Evolutionary conservation across 306 rosid species (phyloP).

Genomic region (Sphenostylis stenocarpa): DNA sequence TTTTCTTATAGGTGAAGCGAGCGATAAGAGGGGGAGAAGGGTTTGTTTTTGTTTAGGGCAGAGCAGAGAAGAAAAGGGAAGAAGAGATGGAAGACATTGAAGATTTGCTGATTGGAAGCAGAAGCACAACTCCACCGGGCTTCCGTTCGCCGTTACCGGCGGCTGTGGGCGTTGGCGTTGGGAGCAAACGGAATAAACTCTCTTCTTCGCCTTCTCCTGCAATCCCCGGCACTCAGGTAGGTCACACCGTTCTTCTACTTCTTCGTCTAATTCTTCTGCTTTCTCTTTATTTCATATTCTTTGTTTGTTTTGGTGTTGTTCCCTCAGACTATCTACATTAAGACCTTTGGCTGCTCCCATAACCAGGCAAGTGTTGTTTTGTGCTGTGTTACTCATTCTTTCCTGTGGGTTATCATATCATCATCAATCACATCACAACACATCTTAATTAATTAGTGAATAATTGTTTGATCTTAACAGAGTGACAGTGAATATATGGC

Average conservation of each 20-base stretch:
- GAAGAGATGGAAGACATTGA: constrained; percentile 81
- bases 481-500: constrained; percentile 99
- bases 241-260: constrained; percentile 17
- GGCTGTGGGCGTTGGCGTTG: constrained; percentile 40
- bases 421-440: no score
- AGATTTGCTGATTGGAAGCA: constrained; percentile 59
- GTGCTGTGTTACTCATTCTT: background rate
- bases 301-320: background rate
- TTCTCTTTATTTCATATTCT: background rate
- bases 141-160: constrained; percentile 70
- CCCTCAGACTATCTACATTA: constrained; percentile 69
- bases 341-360: constrained; percentile 95
- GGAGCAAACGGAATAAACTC: constrained; percentile 42
- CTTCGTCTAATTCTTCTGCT: background rate
- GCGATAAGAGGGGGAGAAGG: background rate
- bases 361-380: constrained; percentile 58
- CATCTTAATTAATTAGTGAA: background rate
- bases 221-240: constrained; percentile 83
- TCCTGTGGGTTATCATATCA: background rate
- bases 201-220: constrained; percentile 35
- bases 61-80: background rate
- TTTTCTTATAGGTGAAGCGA: no score
- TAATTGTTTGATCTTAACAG: constrained; percentile 42
- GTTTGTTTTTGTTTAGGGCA: background rate
- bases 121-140: constrained; percentile 65